phyloP scores from a whole-genome alignment of 371 early-diverging fungal species.

The Mortierella sp. region DNA sequence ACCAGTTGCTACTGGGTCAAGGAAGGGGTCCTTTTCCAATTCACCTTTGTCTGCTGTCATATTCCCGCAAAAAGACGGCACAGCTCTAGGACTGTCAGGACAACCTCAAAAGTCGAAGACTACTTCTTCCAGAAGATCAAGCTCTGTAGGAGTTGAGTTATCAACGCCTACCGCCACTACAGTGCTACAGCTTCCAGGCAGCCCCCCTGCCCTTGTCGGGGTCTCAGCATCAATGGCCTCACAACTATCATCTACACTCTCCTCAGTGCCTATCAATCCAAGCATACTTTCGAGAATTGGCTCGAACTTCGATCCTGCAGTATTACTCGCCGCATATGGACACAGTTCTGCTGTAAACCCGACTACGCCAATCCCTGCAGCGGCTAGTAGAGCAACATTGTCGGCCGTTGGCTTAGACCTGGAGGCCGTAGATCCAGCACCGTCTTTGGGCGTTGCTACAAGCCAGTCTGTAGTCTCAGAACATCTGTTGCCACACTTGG shows the following conservation, averaged over 20 bases:
- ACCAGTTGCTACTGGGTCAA: conserved; percentile 9
- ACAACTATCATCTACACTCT: background rate
- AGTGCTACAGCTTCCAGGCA: background rate
- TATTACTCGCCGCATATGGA: conserved; percentile 28
- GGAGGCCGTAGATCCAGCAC: background rate
- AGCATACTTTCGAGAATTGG: conserved; percentile 51
- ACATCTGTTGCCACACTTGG: background rate
- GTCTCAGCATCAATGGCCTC: background rate
- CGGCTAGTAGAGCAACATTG: background rate
- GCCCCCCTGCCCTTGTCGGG: conserved; percentile 3
- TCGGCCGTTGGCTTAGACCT: background rate
- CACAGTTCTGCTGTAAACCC: background rate
- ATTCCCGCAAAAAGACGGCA: conserved; percentile 22
- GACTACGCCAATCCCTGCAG: background rate
- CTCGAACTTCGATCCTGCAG: conserved; percentile 47
- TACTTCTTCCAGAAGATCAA: conserved; percentile 22
- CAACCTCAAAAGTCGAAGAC: background rate
- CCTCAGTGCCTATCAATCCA: conserved; percentile 26
- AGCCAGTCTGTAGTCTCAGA: background rate
- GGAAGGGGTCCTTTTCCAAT: conserved; percentile 42
- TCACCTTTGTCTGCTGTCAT: conserved; percentile 42
- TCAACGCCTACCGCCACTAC: conserved; percentile 1
- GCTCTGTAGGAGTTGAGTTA: conserved; percentile 13
- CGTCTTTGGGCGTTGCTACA: background rate
- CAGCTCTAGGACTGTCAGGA: background rate